phyloP scores from a whole-genome alignment of 441 rosid genomes.

The California macrophylla region DNA sequence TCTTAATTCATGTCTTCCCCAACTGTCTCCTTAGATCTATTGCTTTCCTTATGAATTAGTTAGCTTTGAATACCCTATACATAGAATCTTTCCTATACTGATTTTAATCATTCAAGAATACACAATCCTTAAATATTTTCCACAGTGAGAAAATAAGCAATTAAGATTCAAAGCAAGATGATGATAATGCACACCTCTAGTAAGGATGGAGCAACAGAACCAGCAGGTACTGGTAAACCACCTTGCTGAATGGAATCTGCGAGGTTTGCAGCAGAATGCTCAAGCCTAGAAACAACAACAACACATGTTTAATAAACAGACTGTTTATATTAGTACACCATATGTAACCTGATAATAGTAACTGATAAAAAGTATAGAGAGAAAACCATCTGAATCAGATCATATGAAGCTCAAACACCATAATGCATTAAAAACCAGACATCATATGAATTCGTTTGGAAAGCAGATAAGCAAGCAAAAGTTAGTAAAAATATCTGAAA shows the following conservation, averaged over 20 bases:
- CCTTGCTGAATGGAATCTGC: slow-evolving; percentile 66
- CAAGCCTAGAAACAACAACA: slow-evolving; percentile 48
- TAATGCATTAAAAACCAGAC: background rate
- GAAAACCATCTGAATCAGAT: background rate
- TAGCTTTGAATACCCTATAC: no score
- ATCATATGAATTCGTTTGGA: background rate
- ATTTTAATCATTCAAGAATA: background rate
- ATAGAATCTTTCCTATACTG: no score
- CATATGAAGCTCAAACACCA: background rate
- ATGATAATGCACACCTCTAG: slow-evolving; percentile 52
- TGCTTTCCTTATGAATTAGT: no score
- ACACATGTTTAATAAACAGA: slow-evolving; percentile 7
- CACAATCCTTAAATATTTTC: background rate
- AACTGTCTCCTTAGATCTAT: no score
- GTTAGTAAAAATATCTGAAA: background rate
- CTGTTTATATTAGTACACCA: background rate
- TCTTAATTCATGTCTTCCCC: no score
- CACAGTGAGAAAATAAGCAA: slow-evolving; percentile 8
- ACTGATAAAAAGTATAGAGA: no score
- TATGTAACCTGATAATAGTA: background rate
- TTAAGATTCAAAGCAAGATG: slow-evolving; percentile 15
- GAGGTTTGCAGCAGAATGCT: slow-evolving; percentile 57
- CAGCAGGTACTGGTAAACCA: slow-evolving; percentile 44
- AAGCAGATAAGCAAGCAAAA: background rate
- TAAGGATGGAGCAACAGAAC: slow-evolving; percentile 71